Percentiles rank a stretch among this genome's conserved stretches.
phyloP scores from a whole-genome alignment of 305 asterid species.

The Solanum aculeatissimum region DNA sequence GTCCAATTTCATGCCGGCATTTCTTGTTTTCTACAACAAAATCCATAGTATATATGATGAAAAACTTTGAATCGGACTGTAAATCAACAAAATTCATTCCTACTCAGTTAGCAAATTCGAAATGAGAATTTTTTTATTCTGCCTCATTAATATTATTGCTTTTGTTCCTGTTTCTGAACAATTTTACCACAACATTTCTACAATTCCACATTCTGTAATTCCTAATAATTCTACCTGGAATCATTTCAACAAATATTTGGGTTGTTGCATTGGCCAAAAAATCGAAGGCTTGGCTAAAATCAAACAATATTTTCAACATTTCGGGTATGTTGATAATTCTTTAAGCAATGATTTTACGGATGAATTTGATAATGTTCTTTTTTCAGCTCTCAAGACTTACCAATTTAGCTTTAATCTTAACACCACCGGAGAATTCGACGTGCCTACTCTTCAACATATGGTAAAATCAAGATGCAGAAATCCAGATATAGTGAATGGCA shows the following conservation, averaged over 20 bases:
- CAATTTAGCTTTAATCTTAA: conserved; percentile 7
- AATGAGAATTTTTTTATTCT: neutral
- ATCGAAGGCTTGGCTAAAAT: neutral
- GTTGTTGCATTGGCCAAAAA: conserved; percentile 5
- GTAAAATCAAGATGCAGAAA: conserved; percentile 2
- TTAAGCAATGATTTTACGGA: neutral
- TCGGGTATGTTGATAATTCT: conserved; percentile 3
- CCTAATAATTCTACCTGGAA: neutral
- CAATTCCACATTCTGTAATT: neutral
- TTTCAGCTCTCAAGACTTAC: conserved; percentile 1
- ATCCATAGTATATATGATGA: no score
- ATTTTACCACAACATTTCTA: neutral
- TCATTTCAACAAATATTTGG: neutral
- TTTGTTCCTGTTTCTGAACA: neutral
- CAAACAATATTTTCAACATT: conserved; percentile 6
- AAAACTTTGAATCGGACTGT: no score
- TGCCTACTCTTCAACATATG: neutral
- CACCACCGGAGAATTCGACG: neutral
- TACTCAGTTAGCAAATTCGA: no score
- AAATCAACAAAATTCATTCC: no score
- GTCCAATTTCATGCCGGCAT: neutral
- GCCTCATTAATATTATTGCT: neutral
- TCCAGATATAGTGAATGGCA: conserved; percentile 6
- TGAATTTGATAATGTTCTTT: conserved; percentile 3
- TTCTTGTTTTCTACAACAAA: no score